Conservation (phyloP, 176 grass and related monocot species). For the Aegilops speltoides region DNA sequence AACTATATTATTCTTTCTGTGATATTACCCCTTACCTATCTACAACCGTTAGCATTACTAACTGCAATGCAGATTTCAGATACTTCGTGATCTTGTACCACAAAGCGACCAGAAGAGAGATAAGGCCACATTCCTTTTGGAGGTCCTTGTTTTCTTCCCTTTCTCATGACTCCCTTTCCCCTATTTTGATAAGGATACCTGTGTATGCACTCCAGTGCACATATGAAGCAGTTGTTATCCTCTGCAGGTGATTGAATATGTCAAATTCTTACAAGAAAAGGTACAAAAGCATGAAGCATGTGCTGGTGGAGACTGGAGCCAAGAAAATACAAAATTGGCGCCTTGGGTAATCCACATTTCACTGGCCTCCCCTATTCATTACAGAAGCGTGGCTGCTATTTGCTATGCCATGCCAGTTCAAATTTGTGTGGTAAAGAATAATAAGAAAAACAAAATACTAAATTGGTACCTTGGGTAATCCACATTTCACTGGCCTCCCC, state of each 20-base stretch:
- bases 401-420: not conserved
- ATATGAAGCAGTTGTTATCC: not conserved
- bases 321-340: conserved; percentile 53
- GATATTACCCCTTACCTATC: not conserved
- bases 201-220: not conserved
- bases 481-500: not conserved
- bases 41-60: not conserved
- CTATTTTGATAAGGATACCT: not conserved
- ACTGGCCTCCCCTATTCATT: not conserved
- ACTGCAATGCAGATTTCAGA: conserved; percentile 63
- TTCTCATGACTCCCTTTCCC: not conserved
- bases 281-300: conserved; percentile 52
- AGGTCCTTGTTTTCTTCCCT: conserved; percentile 33
- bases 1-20: not conserved
- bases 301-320: conserved; percentile 39
- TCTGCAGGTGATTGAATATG: conserved; percentile 64
- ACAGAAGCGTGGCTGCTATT: not conserved
- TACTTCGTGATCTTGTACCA: conserved; percentile 68
- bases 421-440: too few relatives aligned
- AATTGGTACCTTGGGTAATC: conserved; percentile 60
- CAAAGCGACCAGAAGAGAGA: conserved; percentile 73
- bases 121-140: conserved; percentile 58
- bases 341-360: conserved; percentile 56
- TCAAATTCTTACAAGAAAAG: conserved; percentile 75
- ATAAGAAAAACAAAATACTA: conserved; percentile 34